Base-by-base conservation (phyloP, 2,329 filamentous ascomycete genomes). In the Trichoderma hamatum region DNA sequence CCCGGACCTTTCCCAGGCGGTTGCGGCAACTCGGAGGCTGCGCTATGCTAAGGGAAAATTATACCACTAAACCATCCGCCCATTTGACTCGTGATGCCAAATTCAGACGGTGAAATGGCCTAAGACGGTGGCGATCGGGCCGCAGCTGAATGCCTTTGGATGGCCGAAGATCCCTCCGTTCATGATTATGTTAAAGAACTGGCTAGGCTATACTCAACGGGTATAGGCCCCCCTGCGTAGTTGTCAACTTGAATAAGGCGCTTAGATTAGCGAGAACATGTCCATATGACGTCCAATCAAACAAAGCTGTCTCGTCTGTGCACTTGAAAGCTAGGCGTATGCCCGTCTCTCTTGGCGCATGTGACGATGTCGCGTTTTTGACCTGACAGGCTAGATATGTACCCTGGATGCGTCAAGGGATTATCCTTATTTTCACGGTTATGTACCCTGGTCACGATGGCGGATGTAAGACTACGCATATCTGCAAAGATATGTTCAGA, bases 1-100 rank as follows among this genome's bases (percentile, higher is more conserved):
- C 69, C 69, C 51, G 69, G 69, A 70, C 69, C 69, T 68, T 59
- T 70, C 69, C 69, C 66, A 70, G 24, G 58, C 64, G 55, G 13
- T 24, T 60, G 54, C 46, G 24, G n/a, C 54, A 61, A 62, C 30
- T 39, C 9, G 28, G 30, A 58, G 43, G 43, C 16, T 56, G 39
- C 28, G 46, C 26, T 46, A 69, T 69, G 60, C 60, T 69, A 69
- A 69, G 60, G 60, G 67, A 69, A 63, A 64, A 64, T 69, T 63
- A 69, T 69, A 69, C 60, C 60, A 69, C 67, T 69, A 69, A 63
- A 69, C 67, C 60, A 69, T 69, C 24, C 60, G 67, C 67, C 67
- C 60, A 58, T 51, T 62, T 39, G 28, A 51, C 19, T 67, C 14
- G 63, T 49, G 63, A 67, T 67, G 63, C 54, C 39, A 11, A 28